These are phyloP conservation scores for Tylopilus sp. DNA, from an alignment of 768 basidiomycete genomes.

Conservation along the genomic window DNA sequence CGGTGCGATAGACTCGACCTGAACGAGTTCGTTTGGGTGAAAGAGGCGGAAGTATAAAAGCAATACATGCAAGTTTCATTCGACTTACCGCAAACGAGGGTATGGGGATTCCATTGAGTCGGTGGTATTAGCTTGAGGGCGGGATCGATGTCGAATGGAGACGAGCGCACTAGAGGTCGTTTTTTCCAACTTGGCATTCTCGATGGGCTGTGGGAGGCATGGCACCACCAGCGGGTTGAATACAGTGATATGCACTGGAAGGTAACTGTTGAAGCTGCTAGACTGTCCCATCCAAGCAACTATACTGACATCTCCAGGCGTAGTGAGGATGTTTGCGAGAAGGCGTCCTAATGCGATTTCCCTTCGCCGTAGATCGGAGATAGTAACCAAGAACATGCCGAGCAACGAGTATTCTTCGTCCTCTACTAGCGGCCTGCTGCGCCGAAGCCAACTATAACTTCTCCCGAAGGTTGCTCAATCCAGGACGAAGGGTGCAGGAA, in stretches of 20 bases:
- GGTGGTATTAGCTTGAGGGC: neutral
- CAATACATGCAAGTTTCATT: slow-evolving; percentile 2
- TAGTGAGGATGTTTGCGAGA: neutral
- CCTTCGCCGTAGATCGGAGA: neutral
- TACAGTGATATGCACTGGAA: neutral
- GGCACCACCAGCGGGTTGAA: neutral
- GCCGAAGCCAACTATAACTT: neutral
- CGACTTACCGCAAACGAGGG: neutral
- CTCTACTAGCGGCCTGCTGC: neutral
- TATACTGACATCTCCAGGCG: neutral
- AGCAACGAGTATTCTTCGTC: neutral
- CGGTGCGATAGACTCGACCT: too few species aligned
- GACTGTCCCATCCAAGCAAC: neutral
- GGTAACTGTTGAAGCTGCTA: too few species aligned
- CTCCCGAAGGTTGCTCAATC: neutral
- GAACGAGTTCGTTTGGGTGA: too few species aligned
- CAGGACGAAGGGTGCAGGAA: neutral
- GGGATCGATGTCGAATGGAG: too few species aligned
- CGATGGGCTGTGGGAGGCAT: neutral
- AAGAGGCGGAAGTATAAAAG: slow-evolving; percentile 1
- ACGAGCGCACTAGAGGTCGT: too few species aligned
- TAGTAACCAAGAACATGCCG: neutral
- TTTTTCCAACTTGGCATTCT: neutral
- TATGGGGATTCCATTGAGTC: neutral
- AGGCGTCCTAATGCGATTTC: neutral